A percentile compares a stretch with the other conserved stretches of the same genome.
These are phyloP conservation scores for Ogataea henricii DNA, from an alignment of 805 yeast genomes.

Conservation along the genomic window DNA sequence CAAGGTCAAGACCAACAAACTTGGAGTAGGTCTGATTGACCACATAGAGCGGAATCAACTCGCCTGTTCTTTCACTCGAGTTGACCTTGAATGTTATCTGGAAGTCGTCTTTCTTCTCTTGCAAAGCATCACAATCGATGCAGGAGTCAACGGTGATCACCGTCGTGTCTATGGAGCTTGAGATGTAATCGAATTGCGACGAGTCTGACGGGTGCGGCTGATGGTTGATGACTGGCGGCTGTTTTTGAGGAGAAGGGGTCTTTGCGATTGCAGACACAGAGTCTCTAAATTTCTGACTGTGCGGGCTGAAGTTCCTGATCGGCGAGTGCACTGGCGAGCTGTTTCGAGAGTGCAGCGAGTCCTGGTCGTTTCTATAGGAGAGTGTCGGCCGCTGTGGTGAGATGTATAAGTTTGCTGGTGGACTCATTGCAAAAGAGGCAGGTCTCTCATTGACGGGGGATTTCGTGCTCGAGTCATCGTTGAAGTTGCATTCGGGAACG, in stretches of 20 bases:
- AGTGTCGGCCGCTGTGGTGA: constrained; percentile 6
- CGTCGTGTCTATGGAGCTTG: constrained; percentile 32
- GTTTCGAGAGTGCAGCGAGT: constrained; percentile 5
- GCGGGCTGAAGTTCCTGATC: constrained; percentile 10
- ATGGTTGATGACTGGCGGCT: constrained; percentile 5
- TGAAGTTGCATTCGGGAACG: constrained; percentile 2
- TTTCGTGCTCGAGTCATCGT: constrained; percentile 1
- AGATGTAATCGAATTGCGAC: constrained; percentile 31
- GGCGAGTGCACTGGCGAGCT: constrained; percentile 11
- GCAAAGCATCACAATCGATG: constrained; percentile 31
- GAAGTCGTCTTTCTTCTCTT: constrained; percentile 56
- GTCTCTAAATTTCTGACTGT: constrained; percentile 8
- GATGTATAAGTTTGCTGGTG: background rate
- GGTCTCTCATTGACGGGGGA: constrained; percentile 3
- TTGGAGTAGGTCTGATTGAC: constrained; percentile 65
- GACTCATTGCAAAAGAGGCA: background rate
- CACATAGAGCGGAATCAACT: constrained; percentile 61
- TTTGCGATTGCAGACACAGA: constrained; percentile 10
- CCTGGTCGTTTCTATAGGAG: constrained; percentile 2
- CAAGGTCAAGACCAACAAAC: constrained; percentile 60
- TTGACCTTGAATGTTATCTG: constrained; percentile 60
- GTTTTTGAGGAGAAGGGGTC: constrained; percentile 19
- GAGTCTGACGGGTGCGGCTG: constrained; percentile 24
- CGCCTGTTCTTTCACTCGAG: constrained; percentile 58
- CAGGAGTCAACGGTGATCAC: constrained; percentile 34